Evolutionary conservation across 257 asterid species (phyloP), one percentile per base, ranked within the genome.

Genomic region (Prunella vulgaris): DNA sequence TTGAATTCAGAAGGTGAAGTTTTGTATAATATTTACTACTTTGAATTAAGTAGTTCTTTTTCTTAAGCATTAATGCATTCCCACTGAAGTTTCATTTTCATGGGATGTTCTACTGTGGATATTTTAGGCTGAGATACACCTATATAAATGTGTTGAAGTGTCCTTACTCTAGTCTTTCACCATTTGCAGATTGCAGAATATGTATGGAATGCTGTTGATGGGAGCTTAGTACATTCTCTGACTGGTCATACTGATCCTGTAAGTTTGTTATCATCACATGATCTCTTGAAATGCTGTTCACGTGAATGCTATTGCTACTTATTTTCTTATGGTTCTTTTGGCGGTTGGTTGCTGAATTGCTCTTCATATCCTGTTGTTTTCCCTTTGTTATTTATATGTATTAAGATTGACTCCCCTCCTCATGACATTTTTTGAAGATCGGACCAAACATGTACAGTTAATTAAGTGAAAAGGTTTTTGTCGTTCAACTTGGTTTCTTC

Each of bases 161-260:
- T 48, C 17, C 71, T 68, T 38, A 48, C 38, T n/a, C 69, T 58
- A 20, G 30, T 21, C 66, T 56, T 63, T 44, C 52, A 57, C 73
- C 62, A 22, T 78, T 63, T 82, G 73, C 91, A 94, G 97, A 94
- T 85, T 88, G 96, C 88, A 88, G 99, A 80, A 94, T 94, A 75
- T 94, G 99, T 94, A 20, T 94, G 99, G 99, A 94, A 94, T 83
- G 99, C 99, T 79, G 84, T 83, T 78, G 99, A 94, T 79, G 97
- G 99, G 63, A 94, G 99, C 87, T 86, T 94, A 77, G 98, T 94
- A 56, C 99, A 91, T 80, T 91, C 97, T 68, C 84, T 94, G 76
- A 91, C 97, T 13, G 99, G 99, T 73, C 99, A 94, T 80, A 91
- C 93, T 51, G 86, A 85, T 42, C 89, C 97, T 65, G 99, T 94